Conservation (phyloP, 768 basidiomycete genomes). For the Russula dissimulans region DNA sequence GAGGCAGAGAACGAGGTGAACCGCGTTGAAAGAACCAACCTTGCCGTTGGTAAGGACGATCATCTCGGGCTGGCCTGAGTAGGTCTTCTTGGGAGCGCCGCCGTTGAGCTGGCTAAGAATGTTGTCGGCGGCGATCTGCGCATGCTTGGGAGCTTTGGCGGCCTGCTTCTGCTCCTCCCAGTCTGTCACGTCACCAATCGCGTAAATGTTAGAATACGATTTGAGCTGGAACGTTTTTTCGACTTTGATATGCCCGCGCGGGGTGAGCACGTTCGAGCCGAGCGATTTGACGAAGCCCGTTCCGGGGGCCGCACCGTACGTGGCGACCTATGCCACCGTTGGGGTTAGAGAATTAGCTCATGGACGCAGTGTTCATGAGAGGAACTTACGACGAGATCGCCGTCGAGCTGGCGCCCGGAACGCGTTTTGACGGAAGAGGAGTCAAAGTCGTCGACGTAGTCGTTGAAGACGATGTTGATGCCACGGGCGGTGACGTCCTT, state of each 20-base stretch:
- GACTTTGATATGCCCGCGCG: slow-evolving; percentile 40
- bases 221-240: slow-evolving; percentile 48
- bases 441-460: slow-evolving; percentile 36
- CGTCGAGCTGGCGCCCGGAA: slow-evolving; percentile 39
- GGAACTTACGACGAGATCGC: slow-evolving; percentile 49
- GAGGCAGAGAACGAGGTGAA: not conserved
- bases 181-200: slow-evolving; percentile 56
- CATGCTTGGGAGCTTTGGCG: slow-evolving; percentile 39
- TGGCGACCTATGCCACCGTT: slow-evolving; percentile 21
- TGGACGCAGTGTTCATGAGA: not conserved
- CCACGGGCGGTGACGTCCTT: slow-evolving; percentile 35
- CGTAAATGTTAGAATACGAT: slow-evolving; percentile 47
- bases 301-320: slow-evolving; percentile 34
- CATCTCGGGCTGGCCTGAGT: slow-evolving; percentile 43
- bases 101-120: slow-evolving; percentile 37
- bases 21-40: slow-evolving; percentile 1
- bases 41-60: slow-evolving; percentile 30
- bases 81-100: slow-evolving; percentile 29
- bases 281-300: slow-evolving; percentile 47
- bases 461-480: slow-evolving; percentile 43
- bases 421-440: slow-evolving; percentile 37
- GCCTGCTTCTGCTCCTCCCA: slow-evolving; percentile 55
- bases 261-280: slow-evolving; percentile 28
- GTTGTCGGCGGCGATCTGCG: slow-evolving; percentile 39
- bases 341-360: not conserved